phyloP scores from a whole-genome alignment of 108 stramenopile genomes.

The Halocafeteria seosinensis region DNA sequence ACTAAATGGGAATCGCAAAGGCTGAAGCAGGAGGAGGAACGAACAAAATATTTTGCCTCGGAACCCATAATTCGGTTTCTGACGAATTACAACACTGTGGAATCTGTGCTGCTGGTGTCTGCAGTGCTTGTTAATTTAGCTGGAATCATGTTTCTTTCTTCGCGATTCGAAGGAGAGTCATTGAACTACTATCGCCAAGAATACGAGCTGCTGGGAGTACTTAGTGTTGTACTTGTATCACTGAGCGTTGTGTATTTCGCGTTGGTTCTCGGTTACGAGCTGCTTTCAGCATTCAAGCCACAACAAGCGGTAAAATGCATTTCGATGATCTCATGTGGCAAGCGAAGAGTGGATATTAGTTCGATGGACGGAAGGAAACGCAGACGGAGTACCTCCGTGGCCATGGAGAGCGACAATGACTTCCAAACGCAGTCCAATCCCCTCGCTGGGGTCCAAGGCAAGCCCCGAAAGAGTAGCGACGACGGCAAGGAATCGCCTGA shows the following conservation, averaged over 20 bases:
- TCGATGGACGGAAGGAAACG: too few species aligned
- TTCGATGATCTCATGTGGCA: neutral
- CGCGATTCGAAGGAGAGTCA: neutral
- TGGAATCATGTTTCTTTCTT: conserved; percentile 5
- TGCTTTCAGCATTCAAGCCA: neutral
- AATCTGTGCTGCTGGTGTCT: conserved; percentile 7
- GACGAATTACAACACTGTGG: conserved; percentile 21
- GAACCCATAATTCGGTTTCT: neutral
- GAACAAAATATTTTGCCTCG: neutral
- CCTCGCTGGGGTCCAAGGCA: too few species aligned
- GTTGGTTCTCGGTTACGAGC: neutral
- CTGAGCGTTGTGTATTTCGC: neutral
- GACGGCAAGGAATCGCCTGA: too few species aligned
- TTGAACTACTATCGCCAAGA: neutral
- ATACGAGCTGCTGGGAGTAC: neutral
- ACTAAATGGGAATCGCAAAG: too few species aligned
- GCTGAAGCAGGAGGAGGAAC: neutral
- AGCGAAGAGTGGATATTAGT: too few species aligned
- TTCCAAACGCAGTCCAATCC: too few species aligned
- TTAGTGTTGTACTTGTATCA: neutral
- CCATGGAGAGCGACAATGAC: too few species aligned
- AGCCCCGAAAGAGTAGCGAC: too few species aligned
- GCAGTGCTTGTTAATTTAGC: conserved; percentile 6
- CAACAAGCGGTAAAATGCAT: neutral
- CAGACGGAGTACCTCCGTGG: too few species aligned